Percentiles rank a stretch among this genome's conserved stretches.
Evolutionary conservation across 306 rosid genomes (phyloP).

Genomic region (Medicago arabica): DNA sequence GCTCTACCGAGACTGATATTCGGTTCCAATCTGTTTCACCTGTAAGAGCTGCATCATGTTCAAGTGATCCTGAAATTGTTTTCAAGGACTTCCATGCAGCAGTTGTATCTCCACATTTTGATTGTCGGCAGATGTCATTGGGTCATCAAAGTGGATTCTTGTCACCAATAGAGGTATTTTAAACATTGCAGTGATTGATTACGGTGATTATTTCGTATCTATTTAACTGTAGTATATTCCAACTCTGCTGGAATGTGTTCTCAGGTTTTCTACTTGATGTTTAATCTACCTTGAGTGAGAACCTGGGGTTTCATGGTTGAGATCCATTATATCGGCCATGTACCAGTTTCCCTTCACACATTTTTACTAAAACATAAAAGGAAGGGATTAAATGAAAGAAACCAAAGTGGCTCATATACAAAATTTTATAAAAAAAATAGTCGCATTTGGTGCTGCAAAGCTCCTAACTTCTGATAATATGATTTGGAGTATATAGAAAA

Average conservation of each 20-base stretch:
- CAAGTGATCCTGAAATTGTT: conserved; percentile 45
- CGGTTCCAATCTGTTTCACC: conserved; percentile 42
- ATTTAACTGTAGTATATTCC: conserved; percentile 8
- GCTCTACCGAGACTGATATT: conserved; percentile 40
- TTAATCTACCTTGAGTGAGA: conserved; percentile 18
- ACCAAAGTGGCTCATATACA: neutral
- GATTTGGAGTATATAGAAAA: neutral
- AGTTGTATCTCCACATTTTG: conserved; percentile 38
- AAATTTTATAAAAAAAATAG: neutral
- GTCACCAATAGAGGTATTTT: conserved; percentile 65
- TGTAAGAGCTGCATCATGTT: conserved; percentile 29
- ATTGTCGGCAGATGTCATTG: conserved; percentile 43
- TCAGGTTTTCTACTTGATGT: neutral
- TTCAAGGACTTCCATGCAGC: conserved; percentile 33
- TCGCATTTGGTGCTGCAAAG: no score
- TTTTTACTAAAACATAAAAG: neutral
- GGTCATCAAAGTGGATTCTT: conserved; percentile 38
- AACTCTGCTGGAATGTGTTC: conserved; percentile 4
- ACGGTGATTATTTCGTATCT: conserved; percentile 7
- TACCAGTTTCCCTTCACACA: neutral
- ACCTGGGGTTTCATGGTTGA: conserved; percentile 8
- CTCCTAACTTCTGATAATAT: no score
- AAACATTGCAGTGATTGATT: conserved; percentile 6
- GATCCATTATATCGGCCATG: conserved; percentile 4
- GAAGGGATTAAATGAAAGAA: neutral